A percentile compares a stretch with the other conserved stretches of the same genome.
These are phyloP conservation scores for Suillus tomentosus DNA, from an alignment of 768 basidiomycete genomes.

Conservation along the genomic window DNA sequence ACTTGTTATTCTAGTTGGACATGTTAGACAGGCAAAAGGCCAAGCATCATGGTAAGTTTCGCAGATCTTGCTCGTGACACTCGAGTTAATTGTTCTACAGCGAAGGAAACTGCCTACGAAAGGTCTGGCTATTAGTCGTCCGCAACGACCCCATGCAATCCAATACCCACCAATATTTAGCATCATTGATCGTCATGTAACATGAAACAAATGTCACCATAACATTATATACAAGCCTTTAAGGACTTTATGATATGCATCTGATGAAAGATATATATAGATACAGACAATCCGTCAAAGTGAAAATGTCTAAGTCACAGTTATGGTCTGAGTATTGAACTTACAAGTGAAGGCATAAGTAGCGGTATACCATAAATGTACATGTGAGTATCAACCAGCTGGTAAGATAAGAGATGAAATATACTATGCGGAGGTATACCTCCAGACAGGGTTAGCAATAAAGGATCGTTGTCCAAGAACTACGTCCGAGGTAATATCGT, in stretches of 20 bases:
- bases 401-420: not conserved
- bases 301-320: not conserved
- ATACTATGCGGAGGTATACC: not conserved
- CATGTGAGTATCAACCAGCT: not conserved
- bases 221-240: not conserved
- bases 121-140: not conserved
- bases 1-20: conserved; percentile 38
- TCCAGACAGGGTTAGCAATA: not conserved
- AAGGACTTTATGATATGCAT: not conserved
- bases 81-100: conserved; percentile 8
- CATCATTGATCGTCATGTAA: not conserved
- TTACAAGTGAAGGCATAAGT: not conserved
- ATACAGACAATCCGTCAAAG: not conserved
- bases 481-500: not conserved
- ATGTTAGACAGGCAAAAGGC: conserved; percentile 45
- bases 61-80: not conserved
- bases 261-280: not conserved
- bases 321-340: not conserved
- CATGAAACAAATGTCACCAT: not conserved
- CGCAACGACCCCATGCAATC: not conserved
- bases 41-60: conserved; percentile 37
- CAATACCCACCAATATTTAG: not conserved
- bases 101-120: conserved; percentile 11
- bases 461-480: not conserved
- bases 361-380: not conserved